Base-by-base conservation (phyloP, 768 basidiomycete genomes). In the Xerocomus brunneocitrinus region DNA sequence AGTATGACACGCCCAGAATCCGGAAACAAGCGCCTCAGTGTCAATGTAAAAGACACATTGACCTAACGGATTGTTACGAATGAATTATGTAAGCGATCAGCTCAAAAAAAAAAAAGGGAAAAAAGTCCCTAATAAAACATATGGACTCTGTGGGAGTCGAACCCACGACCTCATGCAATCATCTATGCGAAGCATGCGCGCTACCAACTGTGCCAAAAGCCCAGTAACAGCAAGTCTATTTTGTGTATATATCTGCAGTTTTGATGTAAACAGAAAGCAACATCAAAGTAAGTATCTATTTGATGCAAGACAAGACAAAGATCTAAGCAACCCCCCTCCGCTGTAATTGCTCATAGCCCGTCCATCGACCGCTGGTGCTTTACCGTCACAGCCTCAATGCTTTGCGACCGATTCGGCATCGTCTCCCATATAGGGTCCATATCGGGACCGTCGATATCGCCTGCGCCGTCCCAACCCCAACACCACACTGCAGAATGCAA, bases 391-490 rank as follows among this genome's bases (percentile, higher is more conserved):
- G 89, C 74, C 42, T 84, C 82, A 0, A 73, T 19, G 3, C 65
- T 67, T 45, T 72, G 84, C 10, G 85, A 79, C 64, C 76, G 83
- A 57, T 87, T 81, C 4, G 88, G 74, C 84, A 88, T 87, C 32
- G 69, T 66, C 69, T 98, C 95, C 95, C 95, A 99, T 50, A 99
- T 89, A 6, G 95, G 95, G 62, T 98, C 95, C 6, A 99, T 91
- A 64, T 98, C 95, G 0, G 95, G 95, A 40, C 95, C 95, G 58
- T 98, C 95, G 24, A 99, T 80, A 66, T 99, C 95, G 19, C 95
- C 95, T 3, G 95, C 95, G 13, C 95, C 95, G 63, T 99, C 95
- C 95, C 95, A 99, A 19, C 95, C 95, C 95, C 95, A 98, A 67
- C 95, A 98, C 95, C 95, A 98, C 12, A 98, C 95, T 97, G 63